phyloP scores from a whole-genome alignment of 306 rosid genomes.

The Dalbergia oliveri region DNA sequence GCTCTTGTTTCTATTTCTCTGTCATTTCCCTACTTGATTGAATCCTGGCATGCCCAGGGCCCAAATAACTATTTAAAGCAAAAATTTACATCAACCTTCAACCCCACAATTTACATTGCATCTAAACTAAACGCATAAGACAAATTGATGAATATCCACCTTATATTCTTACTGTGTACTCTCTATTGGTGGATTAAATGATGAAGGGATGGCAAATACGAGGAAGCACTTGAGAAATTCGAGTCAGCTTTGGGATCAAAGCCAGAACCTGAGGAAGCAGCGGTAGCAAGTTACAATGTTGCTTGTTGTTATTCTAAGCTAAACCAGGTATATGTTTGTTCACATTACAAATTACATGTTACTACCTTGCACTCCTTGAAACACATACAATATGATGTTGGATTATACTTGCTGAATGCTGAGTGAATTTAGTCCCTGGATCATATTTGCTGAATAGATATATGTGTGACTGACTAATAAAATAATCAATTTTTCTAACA shows the following conservation, averaged over 20 bases:
- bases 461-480: not conserved
- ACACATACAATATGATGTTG: conserved; percentile 29
- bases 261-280: conserved; percentile 76
- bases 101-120: conserved; percentile 1
- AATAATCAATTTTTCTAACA: conserved; percentile 43
- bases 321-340: conserved; percentile 72
- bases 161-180: conserved; percentile 18
- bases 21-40: conserved; percentile 20
- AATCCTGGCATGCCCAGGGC: conserved; percentile 3
- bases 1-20: not conserved
- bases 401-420: not conserved
- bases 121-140: conserved; percentile 19
- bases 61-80: not conserved
- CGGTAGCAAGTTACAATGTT: conserved; percentile 94
- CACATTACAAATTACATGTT: conserved; percentile 4
- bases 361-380: conserved; percentile 8
- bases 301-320: conserved; percentile 96
- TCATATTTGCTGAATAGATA: conserved; percentile 8
- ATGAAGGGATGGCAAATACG: conserved; percentile 79
- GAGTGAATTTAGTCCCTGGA: conserved; percentile 1
- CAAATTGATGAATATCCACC: conserved; percentile 16
- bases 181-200: conserved; percentile 43
- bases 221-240: conserved; percentile 88
- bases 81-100: conserved; percentile 1
- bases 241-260: conserved; percentile 91